These are phyloP conservation scores for Stagonosporopsis vannaccii DNA, from an alignment of 2,329 filamentous ascomycete species.

Conservation along the genomic window DNA sequence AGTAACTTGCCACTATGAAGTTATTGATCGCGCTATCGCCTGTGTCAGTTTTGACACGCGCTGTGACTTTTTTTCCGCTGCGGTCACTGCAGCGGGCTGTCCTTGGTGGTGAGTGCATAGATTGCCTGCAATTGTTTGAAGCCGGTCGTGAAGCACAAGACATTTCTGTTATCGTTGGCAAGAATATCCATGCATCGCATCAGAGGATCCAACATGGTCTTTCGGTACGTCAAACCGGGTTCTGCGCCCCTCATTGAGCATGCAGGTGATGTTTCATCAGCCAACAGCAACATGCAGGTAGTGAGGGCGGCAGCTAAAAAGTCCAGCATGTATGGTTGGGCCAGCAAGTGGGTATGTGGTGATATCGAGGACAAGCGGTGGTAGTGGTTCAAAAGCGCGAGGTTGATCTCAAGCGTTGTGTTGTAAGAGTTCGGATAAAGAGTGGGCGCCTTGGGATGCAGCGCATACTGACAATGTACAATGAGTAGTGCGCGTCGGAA, in stretches of 20 bases:
- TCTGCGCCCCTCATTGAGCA: slow-evolving; percentile 10
- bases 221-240: slow-evolving; percentile 16
- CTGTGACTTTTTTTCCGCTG: not conserved
- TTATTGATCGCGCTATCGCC: not conserved
- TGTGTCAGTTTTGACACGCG: not conserved
- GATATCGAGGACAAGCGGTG: slow-evolving; percentile 30
- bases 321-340: slow-evolving; percentile 32
- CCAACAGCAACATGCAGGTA: slow-evolving; percentile 25
- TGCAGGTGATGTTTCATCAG: slow-evolving; percentile 8
- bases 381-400: slow-evolving; percentile 41
- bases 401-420: slow-evolving; percentile 41
- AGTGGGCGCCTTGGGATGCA: slow-evolving; percentile 25
- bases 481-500: slow-evolving; percentile 37
- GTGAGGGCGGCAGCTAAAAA: slow-evolving; percentile 31
- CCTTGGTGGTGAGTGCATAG: slow-evolving; percentile 14
- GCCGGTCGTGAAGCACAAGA: slow-evolving; percentile 27
- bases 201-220: slow-evolving; percentile 26
- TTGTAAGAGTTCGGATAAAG: slow-evolving; percentile 42
- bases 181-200: slow-evolving; percentile 26
- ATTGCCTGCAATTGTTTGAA: slow-evolving; percentile 19
- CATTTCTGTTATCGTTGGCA: slow-evolving; percentile 18
- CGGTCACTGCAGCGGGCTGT: not conserved
- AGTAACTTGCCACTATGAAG: not conserved
- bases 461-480: slow-evolving; percentile 36
- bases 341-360: slow-evolving; percentile 21